Conservation (phyloP, 306 rosid genomes). For the Lablab purpureus region DNA sequence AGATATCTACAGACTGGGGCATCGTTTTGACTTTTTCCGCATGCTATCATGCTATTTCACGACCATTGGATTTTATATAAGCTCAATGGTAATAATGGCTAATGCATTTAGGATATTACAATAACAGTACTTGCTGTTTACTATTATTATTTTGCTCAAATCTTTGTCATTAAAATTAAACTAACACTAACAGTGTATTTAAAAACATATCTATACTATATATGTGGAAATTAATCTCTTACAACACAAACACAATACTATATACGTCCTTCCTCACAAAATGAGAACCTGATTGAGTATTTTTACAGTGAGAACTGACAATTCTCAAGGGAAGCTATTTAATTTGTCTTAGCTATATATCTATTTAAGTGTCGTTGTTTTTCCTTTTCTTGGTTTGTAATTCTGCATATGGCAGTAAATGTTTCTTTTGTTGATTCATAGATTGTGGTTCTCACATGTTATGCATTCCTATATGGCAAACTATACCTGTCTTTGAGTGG, state of each 20-base stretch:
- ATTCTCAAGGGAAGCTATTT: background rate
- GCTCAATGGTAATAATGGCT: constrained; percentile 85
- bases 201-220: constrained; percentile 25
- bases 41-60: constrained; percentile 92
- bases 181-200: constrained; percentile 20
- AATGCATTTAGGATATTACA: constrained; percentile 19
- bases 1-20: constrained; percentile 92
- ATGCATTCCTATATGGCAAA: constrained; percentile 83
- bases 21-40: constrained; percentile 98
- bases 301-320: constrained; percentile 5
- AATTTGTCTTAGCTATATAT: background rate
- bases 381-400: background rate
- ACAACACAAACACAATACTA: background rate
- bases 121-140: constrained; percentile 1
- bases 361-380: background rate
- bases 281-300: constrained; percentile 4
- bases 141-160: constrained; percentile 17
- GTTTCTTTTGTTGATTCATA: constrained; percentile 52
- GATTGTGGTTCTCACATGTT: constrained; percentile 82
- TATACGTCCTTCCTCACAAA: background rate
- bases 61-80: constrained; percentile 84
- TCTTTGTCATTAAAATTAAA: constrained; percentile 22
- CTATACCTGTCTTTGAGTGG: constrained; percentile 95
- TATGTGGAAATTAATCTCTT: constrained; percentile 28
- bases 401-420: constrained; percentile 38